Evolutionary conservation across 257 asterid species (phyloP).

Genomic region (Lycium barbarum): DNA sequence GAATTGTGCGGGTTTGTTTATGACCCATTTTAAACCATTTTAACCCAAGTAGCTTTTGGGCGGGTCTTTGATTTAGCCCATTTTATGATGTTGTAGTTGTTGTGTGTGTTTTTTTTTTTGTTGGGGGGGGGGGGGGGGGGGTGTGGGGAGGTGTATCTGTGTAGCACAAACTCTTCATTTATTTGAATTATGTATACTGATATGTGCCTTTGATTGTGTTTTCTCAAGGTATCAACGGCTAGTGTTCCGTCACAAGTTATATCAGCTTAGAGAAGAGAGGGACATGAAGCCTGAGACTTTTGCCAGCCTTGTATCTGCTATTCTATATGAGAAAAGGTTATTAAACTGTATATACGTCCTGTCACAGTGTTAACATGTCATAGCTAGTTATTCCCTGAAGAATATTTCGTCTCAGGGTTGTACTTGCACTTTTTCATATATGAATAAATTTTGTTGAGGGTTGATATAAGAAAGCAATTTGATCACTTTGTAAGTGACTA

Average conservation of each 20-base stretch:
- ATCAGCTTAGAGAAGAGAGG: constrained; percentile 93
- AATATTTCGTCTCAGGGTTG: not conserved
- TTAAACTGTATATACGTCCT: constrained; percentile 22
- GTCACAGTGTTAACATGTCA: not conserved
- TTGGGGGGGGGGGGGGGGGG: too few species aligned
- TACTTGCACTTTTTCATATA: not conserved
- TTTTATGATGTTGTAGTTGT: too few species aligned
- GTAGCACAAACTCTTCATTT: not conserved
- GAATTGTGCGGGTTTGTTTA: too few species aligned
- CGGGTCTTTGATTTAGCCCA: too few species aligned
- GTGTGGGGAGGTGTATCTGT: not conserved
- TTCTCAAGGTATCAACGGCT: constrained; percentile 76
- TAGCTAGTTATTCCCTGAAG: not conserved
- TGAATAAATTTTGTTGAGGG: not conserved
- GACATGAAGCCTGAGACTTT: constrained; percentile 96
- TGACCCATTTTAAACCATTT: too few species aligned
- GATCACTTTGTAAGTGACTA: not conserved
- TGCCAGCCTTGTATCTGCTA: constrained; percentile 92
- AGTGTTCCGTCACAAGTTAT: constrained; percentile 82
- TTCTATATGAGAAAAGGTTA: constrained; percentile 87
- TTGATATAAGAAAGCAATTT: not conserved
- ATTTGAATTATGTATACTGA: not conserved
- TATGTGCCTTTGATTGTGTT: not conserved
- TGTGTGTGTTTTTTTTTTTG: too few species aligned
- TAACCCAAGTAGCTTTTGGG: too few species aligned